phyloP scores from a whole-genome alignment of 164 flowering plant genomes.

The Liquidambar formosana region DNA sequence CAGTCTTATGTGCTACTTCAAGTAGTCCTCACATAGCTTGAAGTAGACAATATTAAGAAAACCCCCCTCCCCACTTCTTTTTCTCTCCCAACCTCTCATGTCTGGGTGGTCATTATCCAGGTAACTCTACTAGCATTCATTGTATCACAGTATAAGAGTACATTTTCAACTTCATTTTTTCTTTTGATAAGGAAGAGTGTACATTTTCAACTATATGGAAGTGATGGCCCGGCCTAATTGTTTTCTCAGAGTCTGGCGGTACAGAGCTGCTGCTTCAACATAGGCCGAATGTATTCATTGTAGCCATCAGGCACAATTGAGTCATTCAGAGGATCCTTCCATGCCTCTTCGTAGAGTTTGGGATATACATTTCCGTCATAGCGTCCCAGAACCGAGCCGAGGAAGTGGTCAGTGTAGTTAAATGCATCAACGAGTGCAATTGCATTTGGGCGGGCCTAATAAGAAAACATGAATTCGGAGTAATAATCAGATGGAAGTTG shows the following conservation, averaged over 20 bases:
- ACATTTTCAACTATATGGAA: too few relatives aligned
- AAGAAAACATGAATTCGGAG: background rate
- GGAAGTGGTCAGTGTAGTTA: constrained; percentile 93
- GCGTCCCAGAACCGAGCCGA: constrained; percentile 84
- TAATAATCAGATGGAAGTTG: too few relatives aligned
- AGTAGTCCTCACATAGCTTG: too few relatives aligned
- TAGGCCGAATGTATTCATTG: constrained; percentile 71
- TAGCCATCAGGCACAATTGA: constrained; percentile 87
- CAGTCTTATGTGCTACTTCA: too few relatives aligned
- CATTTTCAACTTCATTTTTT: too few relatives aligned
- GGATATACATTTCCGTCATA: constrained; percentile 98
- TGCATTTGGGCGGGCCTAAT: constrained; percentile 89
- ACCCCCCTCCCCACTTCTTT: too few relatives aligned
- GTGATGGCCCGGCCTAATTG: background rate
- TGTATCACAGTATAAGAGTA: too few relatives aligned
- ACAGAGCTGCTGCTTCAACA: constrained; percentile 79
- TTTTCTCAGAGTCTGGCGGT: constrained; percentile 55
- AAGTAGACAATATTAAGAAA: too few relatives aligned
- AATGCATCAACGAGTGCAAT: constrained; percentile 91
- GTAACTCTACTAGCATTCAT: too few relatives aligned
- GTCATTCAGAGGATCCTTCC: constrained; percentile 95
- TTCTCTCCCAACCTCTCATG: too few relatives aligned
- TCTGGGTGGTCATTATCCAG: too few relatives aligned
- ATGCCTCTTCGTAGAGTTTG: constrained; percentile 81
- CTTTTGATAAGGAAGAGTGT: too few relatives aligned